Base-by-base conservation (phyloP, 495 filamentous ascomycete genomes). In the Clohesyomyces aquaticus region DNA sequence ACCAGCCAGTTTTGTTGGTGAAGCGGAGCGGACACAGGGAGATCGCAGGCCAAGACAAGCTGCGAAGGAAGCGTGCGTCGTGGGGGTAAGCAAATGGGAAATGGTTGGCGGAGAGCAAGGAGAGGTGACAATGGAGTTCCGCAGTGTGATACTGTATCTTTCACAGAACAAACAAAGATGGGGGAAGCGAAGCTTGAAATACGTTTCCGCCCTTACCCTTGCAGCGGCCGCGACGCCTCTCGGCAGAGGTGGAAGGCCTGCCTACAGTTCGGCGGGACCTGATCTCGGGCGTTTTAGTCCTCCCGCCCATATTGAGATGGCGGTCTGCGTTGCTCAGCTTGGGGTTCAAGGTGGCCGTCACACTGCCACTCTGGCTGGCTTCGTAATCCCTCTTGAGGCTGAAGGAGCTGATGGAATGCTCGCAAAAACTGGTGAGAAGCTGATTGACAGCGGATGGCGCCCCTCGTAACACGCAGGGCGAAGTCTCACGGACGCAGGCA, bases 31-130 rank as follows among this genome's bases (percentile, higher is more conserved):
- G 59, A 64, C 4, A 35, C 25, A 6, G 56, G 56, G 43, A 51
- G 55, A 42, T 57, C 46, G 60, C 49, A 55, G 47, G 55, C 42
- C 55, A 26, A 57, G 45, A 22, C 55, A 41, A 61, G 60, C 54
- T 61, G 66, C 57, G 58, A 50, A 46, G 61, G 55, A 38, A 45
- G 19, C 61, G 50, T 67, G 65, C 61, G 60, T 61, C 66, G 66
- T 69, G 66, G 66, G 66, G 66, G 66, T 61, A 43, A 43, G n/a
- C 23, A 18, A 26, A 43, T 46, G 26, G 32, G 43, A 26, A 55
- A 11, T 48, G 66, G 66, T 61, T 54, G 61, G 55, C 25, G 41
- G 41, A 47, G 35, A 42, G 21, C 22, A 21, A 19, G 9, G 0
- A 57, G 23, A n/a, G 42, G 35, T 65, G 61, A 60, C 56, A 38